These are phyloP conservation scores for Beauveria bassiana DNA, from an alignment of 2,329 filamentous ascomycete genomes.

Conservation along the genomic window DNA sequence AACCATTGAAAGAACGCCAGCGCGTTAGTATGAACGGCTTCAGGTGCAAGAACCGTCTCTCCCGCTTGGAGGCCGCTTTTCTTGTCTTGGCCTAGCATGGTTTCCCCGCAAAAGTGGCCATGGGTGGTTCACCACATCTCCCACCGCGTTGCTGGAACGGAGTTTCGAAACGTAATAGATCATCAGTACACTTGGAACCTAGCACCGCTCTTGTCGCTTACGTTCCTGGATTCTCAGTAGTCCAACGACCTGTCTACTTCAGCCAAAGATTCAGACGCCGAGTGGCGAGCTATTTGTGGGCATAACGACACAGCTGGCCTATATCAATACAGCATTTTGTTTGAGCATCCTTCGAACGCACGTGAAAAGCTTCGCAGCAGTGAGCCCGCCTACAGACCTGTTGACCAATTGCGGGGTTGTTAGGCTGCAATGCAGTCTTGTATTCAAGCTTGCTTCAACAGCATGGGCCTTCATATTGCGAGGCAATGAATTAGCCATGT, in stretches of 20 bases:
- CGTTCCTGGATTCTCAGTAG: neutral
- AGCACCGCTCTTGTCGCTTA: neutral
- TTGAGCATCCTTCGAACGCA: neutral
- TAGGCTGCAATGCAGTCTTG: constrained; percentile 9
- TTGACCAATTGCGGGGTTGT: neutral
- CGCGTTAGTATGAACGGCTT: neutral
- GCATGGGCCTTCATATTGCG: neutral
- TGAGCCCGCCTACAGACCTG: neutral
- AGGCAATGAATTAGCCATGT: neutral
- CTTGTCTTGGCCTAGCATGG: neutral
- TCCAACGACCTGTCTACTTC: neutral
- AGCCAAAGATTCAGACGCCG: neutral
- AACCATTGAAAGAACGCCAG: neutral
- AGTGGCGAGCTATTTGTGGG: neutral
- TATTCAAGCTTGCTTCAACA: constrained; percentile 2
- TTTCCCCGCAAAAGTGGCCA: constrained; percentile 7
- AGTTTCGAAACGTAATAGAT: constrained; percentile 9
- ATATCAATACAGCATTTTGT: neutral
- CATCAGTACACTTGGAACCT: neutral
- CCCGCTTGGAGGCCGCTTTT: neutral
- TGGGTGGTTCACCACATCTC: neutral
- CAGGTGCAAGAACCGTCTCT: neutral
- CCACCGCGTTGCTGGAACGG: neutral
- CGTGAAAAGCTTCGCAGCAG: neutral
- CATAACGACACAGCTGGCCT: neutral